Conservation (phyloP, 1,139 yeast species). For the Hanseniaspora uvarum region DNA sequence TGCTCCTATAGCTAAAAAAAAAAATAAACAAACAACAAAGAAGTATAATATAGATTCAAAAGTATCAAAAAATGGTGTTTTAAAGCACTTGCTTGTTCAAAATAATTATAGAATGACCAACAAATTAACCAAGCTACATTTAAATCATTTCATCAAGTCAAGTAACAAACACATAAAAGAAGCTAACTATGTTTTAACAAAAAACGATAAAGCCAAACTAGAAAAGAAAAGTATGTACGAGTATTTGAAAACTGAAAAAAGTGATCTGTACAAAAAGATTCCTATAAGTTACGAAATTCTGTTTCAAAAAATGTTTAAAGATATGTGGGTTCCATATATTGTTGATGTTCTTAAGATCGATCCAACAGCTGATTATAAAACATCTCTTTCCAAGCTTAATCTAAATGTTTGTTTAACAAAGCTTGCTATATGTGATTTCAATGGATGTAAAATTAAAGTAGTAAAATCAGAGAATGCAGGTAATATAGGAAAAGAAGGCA, state of each 20-base stretch:
- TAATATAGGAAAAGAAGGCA: conserved; percentile 59
- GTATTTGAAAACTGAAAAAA: conserved; percentile 21
- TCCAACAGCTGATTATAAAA: conserved; percentile 17
- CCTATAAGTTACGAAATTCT: conserved; percentile 25
- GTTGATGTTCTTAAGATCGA: conserved; percentile 26
- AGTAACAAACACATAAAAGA: conserved; percentile 20
- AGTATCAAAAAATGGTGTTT: neutral
- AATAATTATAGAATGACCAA: conserved; percentile 26
- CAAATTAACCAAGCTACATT: conserved; percentile 26
- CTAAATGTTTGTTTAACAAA: conserved; percentile 38
- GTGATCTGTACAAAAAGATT: conserved; percentile 21
- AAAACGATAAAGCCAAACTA: neutral
- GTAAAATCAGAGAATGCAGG: conserved; percentile 47
- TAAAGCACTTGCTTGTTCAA: conserved; percentile 20
- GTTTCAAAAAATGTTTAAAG: conserved; percentile 25
- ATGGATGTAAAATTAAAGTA: conserved; percentile 63
- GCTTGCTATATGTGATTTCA: conserved; percentile 70
- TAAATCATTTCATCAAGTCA: conserved; percentile 25
- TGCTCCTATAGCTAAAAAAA: conserved; percentile 8
- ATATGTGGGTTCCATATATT: conserved; percentile 30
- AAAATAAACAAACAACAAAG: neutral
- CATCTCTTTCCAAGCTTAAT: conserved; percentile 21
- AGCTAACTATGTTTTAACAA: conserved; percentile 19
- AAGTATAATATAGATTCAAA: neutral
- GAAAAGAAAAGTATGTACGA: conserved; percentile 20